These are phyloP conservation scores for Penicillium paxilli DNA, from an alignment of 495 filamentous ascomycete genomes.

Conservation along the genomic window DNA sequence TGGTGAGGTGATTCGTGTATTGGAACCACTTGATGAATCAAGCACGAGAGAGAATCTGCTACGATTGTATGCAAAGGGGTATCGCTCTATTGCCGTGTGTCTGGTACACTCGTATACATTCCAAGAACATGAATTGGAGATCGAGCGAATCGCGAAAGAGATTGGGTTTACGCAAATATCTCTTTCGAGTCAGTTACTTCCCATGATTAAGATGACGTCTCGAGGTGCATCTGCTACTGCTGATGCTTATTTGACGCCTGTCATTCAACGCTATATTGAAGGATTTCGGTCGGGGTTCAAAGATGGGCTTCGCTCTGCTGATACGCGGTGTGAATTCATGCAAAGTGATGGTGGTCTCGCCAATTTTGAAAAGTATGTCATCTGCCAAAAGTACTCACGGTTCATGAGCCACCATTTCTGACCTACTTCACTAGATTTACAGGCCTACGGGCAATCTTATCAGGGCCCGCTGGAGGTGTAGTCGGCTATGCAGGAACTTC, in stretches of 20 bases:
- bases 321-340: conserved; percentile 78
- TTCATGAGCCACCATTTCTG: no score
- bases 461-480: conserved; percentile 72
- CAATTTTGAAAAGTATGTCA: conserved; percentile 30
- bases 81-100: conserved; percentile 72
- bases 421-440: conserved; percentile 58
- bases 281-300: conserved; percentile 65
- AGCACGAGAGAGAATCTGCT: conserved; percentile 54
- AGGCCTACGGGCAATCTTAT: conserved; percentile 73
- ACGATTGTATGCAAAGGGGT: conserved; percentile 60
- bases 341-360: conserved; percentile 76
- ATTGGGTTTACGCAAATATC: conserved; percentile 70
- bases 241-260: conserved; percentile 16
- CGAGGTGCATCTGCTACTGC: conserved; percentile 9
- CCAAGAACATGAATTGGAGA: conserved; percentile 69
- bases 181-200: conserved; percentile 65
- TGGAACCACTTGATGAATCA: conserved; percentile 26
- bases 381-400: conserved; percentile 62
- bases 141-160: conserved; percentile 67
- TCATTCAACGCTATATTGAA: conserved; percentile 27
- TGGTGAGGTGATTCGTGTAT: conserved; percentile 40
- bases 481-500: conserved; percentile 12
- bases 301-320: conserved; percentile 38
- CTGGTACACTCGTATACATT: conserved; percentile 83
- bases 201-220: conserved; percentile 60